Evolutionary conservation across 345 rosid species (phyloP), one percentile per base, ranked within the genome.

Genomic region (Corchorus olitorius): DNA sequence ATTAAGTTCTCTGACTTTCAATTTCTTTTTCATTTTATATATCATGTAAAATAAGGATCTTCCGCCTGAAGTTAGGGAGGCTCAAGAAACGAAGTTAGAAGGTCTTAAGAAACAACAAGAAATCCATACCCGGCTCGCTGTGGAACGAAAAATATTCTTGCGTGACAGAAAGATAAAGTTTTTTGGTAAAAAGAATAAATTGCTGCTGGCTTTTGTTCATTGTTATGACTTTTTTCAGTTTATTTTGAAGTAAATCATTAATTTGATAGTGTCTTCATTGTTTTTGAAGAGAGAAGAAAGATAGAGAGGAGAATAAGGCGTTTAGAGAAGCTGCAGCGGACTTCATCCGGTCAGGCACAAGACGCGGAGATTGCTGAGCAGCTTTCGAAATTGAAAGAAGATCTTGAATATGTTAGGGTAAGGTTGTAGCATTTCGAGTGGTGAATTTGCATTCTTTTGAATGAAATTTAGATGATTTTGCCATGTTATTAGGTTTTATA

Each of bases 361-460:
- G 97, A 97, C 79, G 79, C 84, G 2, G 89, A 89, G 37, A 82
- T 80, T 74, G 79, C 89, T 53, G 91, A 88, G 61, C 98, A 91
- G 83, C 94, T 93, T 41, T 83, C 72, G 73, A 91, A 94, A 75
- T 87, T 92, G 82, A 92, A 97, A 82, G 99, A 97, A 81, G 99
- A 97, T 82, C 98, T 94, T 74, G 99, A 97, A 81, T 97, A 97
- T 82, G 97, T 97, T 79, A 77, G 97, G 94, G 99, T 94, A 83
- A 77, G 86, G 76, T 79, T 58, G 16, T 62, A 48, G 60, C 49
- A 49, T 37, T 27, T 41, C 9, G 17, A 65, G 12, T 65, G 39
- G 64, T 56, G 39, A n/a, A 17, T 12, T 73, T 73, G 76, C 9
- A 22, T 8, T 60, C 20, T 60, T 73, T 7, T 48, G 54, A 58